phyloP scores from a whole-genome alignment of 257 asterid genomes.

The Rauvolfia tetraphylla region DNA sequence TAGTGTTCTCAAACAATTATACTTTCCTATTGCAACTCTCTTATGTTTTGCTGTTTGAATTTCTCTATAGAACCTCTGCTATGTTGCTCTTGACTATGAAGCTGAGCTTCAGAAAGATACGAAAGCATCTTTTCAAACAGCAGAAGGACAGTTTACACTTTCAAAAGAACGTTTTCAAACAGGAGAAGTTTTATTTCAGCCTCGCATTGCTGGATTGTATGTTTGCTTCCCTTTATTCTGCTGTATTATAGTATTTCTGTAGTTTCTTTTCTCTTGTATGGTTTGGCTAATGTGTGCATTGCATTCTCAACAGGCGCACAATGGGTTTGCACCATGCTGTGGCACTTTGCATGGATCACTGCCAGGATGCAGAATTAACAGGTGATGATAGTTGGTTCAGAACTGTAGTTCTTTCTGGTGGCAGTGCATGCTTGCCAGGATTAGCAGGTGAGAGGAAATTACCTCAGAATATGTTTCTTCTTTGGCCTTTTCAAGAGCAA shows the following conservation, averaged over 20 bases:
- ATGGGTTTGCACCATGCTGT: slow-evolving; percentile 87
- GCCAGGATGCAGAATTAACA: slow-evolving; percentile 75
- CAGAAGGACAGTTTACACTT: slow-evolving; percentile 62
- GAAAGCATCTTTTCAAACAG: slow-evolving; percentile 55
- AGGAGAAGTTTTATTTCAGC: slow-evolving; percentile 89
- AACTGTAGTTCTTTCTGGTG: slow-evolving; percentile 84
- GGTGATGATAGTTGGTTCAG: slow-evolving; percentile 74
- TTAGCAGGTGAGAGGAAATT: slow-evolving; percentile 62
- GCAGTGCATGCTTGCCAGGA: slow-evolving; percentile 95
- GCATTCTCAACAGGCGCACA: slow-evolving; percentile 53
- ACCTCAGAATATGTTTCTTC: too few relatives aligned
- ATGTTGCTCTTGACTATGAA: slow-evolving; percentile 88
- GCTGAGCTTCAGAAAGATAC: slow-evolving; percentile 77
- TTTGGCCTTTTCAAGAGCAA: neutral
- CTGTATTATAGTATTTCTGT: neutral
- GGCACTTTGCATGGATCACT: slow-evolving; percentile 90
- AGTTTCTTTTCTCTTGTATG: neutral
- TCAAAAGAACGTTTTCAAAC: slow-evolving; percentile 93
- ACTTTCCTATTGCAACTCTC: slow-evolving; percentile 8
- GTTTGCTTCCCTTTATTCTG: slow-evolving; percentile 30
- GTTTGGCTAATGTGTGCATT: slow-evolving; percentile 11
- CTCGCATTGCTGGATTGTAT: slow-evolving; percentile 86
- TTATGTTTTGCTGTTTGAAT: slow-evolving; percentile 21
- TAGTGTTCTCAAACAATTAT: neutral
- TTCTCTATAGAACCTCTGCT: slow-evolving; percentile 77